Base-by-base conservation (phyloP, 352 stramenopile species). In the Chrysophaeum taylorii region DNA sequence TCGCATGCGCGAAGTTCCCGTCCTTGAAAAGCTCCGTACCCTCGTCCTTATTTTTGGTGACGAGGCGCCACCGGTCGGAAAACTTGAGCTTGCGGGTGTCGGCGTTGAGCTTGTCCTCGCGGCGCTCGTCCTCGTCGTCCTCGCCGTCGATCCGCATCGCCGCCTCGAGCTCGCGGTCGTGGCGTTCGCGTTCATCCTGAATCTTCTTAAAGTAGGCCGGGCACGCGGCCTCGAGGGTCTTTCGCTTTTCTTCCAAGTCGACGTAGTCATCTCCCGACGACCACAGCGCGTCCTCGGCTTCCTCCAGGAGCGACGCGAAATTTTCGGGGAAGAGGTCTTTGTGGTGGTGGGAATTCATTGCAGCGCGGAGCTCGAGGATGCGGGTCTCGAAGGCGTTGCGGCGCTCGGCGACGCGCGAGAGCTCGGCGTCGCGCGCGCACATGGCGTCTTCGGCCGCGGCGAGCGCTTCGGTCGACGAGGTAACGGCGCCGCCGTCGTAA, bases 41-140 rank as follows among this genome's bases (percentile, higher is more conserved):
- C 69, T 92, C 86, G 27, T 91, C 85, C 78, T 92, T 92, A 79
- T 92, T 92, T 74, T 92, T 91, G 31, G 80, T 76, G 45, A 92
- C 52, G 5, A 63, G 23, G 25, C 52, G 52, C 15, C 36, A 38
- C 7, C 52, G 52, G 52, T 63, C 52, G 52, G 7, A 25, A 31
- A 63, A 63, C 33, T 63, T 63, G 27, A 63, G 33, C 25, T 38
- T 35, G 25, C 52, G 52, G 27, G n/a, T 35, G 33, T 63, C 52
- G 27, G 52, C 52, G 52, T 63, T 7, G 9, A 63, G 5, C 27
- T 31, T 25, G 33, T 63, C 52, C 52, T 63, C 52, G 27, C 52
- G 25, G 15, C 7, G 7, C 52, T 63, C 52, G 33, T 63, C 52
- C 15, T 35, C n/a, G 27, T 38, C 25, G 25, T 63, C 27, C 52